phyloP scores from a whole-genome alignment of 345 rosid species.

The Populus nigra region DNA sequence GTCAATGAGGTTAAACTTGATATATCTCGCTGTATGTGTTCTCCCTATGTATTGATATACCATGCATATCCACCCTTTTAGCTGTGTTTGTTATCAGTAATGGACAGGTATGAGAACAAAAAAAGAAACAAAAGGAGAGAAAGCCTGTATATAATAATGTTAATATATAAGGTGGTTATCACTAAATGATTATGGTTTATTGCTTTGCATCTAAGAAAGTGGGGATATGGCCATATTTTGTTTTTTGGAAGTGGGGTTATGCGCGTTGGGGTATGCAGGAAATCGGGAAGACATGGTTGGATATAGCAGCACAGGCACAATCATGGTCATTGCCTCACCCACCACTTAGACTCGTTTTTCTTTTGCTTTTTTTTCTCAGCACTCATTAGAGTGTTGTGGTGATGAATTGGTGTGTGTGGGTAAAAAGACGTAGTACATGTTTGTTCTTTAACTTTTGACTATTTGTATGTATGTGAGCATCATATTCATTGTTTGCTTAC shows the following conservation, averaged over 20 bases:
- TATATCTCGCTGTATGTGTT: neutral
- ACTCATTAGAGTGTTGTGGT: slow-evolving; percentile 27
- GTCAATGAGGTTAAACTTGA: neutral
- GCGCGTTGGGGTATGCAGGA: slow-evolving; percentile 1
- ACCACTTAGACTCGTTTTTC: slow-evolving; percentile 22
- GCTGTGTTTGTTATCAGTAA: neutral
- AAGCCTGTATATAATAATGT: neutral
- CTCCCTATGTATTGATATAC: neutral
- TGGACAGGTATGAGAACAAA: slow-evolving; percentile 1
- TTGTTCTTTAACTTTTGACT: slow-evolving; percentile 12
- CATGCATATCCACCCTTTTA: slow-evolving; percentile 6
- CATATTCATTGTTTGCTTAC: neutral
- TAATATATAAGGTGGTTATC: neutral
- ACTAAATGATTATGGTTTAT: slow-evolving; percentile 15
- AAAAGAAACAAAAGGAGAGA: slow-evolving; percentile 9
- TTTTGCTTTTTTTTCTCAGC: slow-evolving; percentile 26
- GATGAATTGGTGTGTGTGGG: neutral
- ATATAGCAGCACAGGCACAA: slow-evolving; percentile 16
- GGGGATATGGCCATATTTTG: slow-evolving; percentile 6
- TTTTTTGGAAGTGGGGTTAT: neutral
- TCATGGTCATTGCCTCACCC: slow-evolving; percentile 26
- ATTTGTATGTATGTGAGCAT: neutral
- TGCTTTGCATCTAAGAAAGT: slow-evolving; percentile 29
- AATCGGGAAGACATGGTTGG: slow-evolving; percentile 7
- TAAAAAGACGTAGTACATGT: neutral